Evolutionary conservation across 345 rosid species (phyloP).

Genomic region (Lepidium aucheri): DNA sequence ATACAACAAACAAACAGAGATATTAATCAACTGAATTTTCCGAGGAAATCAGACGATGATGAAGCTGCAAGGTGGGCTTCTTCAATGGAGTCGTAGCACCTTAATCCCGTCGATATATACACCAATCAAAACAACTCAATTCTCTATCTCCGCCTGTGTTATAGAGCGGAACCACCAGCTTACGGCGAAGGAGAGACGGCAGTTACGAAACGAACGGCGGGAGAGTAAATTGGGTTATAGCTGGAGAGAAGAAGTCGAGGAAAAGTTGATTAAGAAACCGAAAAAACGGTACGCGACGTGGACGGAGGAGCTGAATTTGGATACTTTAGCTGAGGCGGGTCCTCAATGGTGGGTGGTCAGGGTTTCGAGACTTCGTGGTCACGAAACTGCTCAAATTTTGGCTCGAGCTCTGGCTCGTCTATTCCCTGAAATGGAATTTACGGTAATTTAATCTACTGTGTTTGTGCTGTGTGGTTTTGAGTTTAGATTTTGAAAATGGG

Average conservation of each 20-base stretch:
- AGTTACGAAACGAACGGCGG: conserved; percentile 65
- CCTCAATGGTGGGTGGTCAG: conserved; percentile 82
- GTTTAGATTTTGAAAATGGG: neutral
- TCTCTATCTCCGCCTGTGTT: conserved; percentile 35
- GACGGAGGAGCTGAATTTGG: conserved; percentile 66
- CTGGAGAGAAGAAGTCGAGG: conserved; percentile 88
- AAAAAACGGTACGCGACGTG: conserved; percentile 47
- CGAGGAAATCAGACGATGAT: conserved; percentile 23
- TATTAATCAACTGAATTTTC: neutral
- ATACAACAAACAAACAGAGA: neutral
- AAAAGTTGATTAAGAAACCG: conserved; percentile 58
- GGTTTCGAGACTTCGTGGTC: conserved; percentile 47
- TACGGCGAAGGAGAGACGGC: conserved; percentile 79
- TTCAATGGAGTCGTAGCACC: conserved; percentile 53
- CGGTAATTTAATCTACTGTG: conserved; percentile 33
- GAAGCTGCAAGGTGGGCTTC: conserved; percentile 60
- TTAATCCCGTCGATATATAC: conserved; percentile 27
- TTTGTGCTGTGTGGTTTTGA: neutral
- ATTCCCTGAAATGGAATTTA: conserved; percentile 53
- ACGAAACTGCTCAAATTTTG: conserved; percentile 50
- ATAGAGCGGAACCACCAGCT: conserved; percentile 31
- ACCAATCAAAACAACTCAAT: conserved; percentile 2
- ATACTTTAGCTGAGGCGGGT: conserved; percentile 55
- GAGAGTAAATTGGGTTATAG: conserved; percentile 53
- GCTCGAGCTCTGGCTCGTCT: conserved; percentile 50